phyloP scores from a whole-genome alignment of 2,329 filamentous ascomycete species.

The Diplodia sapinea region DNA sequence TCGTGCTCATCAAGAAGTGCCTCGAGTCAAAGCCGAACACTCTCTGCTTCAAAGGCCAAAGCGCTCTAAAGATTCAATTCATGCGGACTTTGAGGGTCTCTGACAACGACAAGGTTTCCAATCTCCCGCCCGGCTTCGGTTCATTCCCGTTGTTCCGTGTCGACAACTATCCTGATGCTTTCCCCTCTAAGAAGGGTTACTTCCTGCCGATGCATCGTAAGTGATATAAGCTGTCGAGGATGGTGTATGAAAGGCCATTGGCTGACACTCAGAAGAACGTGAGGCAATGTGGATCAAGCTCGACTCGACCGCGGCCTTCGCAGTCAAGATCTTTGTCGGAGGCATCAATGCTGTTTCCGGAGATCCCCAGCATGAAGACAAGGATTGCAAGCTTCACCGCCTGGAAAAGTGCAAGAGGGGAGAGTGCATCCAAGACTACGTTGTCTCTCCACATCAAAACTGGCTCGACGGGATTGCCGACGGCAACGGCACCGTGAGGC shows the following conservation, averaged over 20 bases:
- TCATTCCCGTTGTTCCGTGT: not conserved
- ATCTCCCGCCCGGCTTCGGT: not conserved
- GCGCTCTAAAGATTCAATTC: not conserved
- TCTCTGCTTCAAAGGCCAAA: not conserved
- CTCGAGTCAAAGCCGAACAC: not conserved
- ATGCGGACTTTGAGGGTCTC: not conserved
- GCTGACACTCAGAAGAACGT: not conserved
- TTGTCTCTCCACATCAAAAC: constrained; percentile 48
- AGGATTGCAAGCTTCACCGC: too few relatives aligned
- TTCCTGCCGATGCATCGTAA: constrained; percentile 1
- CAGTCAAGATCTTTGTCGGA: constrained; percentile 47
- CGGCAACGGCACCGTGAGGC: constrained; percentile 48
- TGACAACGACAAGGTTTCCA: not conserved
- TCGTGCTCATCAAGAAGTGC: too few relatives aligned
- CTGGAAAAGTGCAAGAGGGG: too few relatives aligned
- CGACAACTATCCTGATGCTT: not conserved
- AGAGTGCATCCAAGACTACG: constrained; percentile 50
- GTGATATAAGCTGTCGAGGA: not conserved
- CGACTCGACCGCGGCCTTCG: constrained; percentile 37
- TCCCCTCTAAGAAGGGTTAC: not conserved
- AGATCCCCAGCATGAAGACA: constrained; percentile 37
- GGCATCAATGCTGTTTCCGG: constrained; percentile 52
- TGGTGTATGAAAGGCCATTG: too few relatives aligned
- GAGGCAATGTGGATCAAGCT: not conserved
- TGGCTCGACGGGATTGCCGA: constrained; percentile 54